A percentile compares a stretch with the other conserved stretches of the same genome.
Conservation (phyloP, 495 filamentous ascomycete genomes). For the Aspergillus coremiiformis region DNA sequence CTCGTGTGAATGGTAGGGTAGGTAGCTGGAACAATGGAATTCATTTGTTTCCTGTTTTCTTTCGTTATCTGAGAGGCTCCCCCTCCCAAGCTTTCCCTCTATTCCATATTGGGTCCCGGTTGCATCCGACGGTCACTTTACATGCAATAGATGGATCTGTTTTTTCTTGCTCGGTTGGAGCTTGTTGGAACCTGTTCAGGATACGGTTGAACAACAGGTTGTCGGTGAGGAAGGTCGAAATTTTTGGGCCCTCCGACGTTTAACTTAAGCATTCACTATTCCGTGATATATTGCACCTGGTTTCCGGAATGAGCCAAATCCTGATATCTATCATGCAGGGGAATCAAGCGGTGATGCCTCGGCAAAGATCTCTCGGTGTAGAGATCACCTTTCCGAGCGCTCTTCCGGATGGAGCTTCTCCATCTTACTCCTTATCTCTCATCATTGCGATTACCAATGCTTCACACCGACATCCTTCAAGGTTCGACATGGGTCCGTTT, state of each 20-base stretch:
- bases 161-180: neutral
- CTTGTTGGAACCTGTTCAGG: neutral
- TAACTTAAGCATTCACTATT: conserved; percentile 2
- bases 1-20: neutral
- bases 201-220: neutral
- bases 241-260: neutral
- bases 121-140: neutral
- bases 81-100: neutral
- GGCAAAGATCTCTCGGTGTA: conserved; percentile 1
- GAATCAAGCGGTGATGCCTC: neutral
- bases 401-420: neutral
- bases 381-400: neutral
- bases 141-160: neutral
- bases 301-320: neutral
- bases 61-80: neutral
- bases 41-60: neutral
- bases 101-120: neutral
- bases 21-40: neutral
- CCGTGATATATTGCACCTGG: conserved; percentile 1
- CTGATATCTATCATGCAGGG: conserved; percentile 5
- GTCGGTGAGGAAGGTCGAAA: neutral
- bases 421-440: neutral
- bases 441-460: neutral
- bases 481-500: neutral
- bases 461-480: neutral